These are phyloP conservation scores for Dictyostelium brefeldianum DNA, from an alignment of 78 protist genomes.

Conservation along the genomic window DNA sequence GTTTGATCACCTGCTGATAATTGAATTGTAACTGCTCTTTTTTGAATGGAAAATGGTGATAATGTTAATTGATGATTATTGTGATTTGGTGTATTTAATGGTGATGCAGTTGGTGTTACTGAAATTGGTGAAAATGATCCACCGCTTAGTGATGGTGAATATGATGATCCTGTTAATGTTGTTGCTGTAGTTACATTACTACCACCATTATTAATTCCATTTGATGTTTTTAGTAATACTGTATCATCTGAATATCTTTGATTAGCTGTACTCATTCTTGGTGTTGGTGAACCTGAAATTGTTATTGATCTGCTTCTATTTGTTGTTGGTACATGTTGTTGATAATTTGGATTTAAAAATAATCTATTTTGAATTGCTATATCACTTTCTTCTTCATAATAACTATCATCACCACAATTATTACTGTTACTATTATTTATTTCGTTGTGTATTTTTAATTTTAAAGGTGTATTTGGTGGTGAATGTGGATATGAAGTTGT, in stretches of 20 bases:
- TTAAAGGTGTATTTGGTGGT: conserved; percentile 46
- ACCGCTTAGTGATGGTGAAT: not conserved
- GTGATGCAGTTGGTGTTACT: conserved; percentile 18
- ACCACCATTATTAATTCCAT: not conserved
- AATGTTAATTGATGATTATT: not conserved
- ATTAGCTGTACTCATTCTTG: not conserved
- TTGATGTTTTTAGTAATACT: conserved; percentile 1
- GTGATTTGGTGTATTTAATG: not conserved
- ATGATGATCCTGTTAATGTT: not conserved
- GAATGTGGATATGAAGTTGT: conserved; percentile 22
- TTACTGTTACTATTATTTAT: not conserved
- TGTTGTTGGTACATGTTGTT: not conserved
- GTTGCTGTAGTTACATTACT: not conserved
- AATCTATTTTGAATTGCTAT: conserved; percentile 29
- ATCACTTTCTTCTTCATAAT: conserved; percentile 38
- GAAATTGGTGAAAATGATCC: not conserved
- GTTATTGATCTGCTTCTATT: conserved; percentile 46
- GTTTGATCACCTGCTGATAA: not conserved
- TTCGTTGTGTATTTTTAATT: not conserved
- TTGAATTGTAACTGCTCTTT: conserved; percentile 19
- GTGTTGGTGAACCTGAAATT: conserved; percentile 50
- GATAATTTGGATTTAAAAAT: conserved; percentile 41
- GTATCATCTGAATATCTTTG: conserved; percentile 20
- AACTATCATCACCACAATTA: not conserved
- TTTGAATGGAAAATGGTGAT: conserved; percentile 20